Conservation (phyloP, 495 filamentous ascomycete species). For the Podospora anserina region DNA sequence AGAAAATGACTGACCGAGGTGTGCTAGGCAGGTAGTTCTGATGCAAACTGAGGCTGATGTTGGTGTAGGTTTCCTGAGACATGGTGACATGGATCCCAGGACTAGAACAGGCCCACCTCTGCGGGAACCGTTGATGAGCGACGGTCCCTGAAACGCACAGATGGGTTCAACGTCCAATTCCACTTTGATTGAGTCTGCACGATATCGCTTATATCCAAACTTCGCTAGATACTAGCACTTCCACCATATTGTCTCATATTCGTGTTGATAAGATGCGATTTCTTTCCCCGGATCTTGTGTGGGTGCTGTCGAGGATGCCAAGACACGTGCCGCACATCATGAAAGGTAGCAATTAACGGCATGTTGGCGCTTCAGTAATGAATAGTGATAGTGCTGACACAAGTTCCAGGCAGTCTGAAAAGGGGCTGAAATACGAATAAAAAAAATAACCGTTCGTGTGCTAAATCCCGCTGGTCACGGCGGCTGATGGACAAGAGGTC, state of each 20-base stretch:
- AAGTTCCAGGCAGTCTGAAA: neutral
- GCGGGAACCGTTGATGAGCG: conserved; percentile 2
- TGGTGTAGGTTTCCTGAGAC: no score
- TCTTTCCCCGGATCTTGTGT: neutral
- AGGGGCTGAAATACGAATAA: neutral
- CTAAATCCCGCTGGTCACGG: neutral
- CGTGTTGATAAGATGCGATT: neutral
- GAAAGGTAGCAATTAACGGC: no score
- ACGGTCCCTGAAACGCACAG: conserved; percentile 1
- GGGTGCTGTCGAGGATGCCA: neutral
- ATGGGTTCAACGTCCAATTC: neutral
- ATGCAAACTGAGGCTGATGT: no score
- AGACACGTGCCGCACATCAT: neutral
- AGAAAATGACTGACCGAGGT: no score
- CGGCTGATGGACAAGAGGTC: neutral
- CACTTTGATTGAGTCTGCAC: neutral
- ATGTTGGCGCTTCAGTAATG: neutral
- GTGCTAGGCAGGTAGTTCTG: no score
- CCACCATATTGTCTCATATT: neutral
- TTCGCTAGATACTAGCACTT: neutral
- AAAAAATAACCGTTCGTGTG: neutral
- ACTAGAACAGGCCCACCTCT: neutral
- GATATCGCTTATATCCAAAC: neutral
- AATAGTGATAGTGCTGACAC: neutral
- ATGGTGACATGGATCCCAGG: neutral